Conservation (phyloP, 257 asterid genomes). For the Euphrasia confusa region DNA sequence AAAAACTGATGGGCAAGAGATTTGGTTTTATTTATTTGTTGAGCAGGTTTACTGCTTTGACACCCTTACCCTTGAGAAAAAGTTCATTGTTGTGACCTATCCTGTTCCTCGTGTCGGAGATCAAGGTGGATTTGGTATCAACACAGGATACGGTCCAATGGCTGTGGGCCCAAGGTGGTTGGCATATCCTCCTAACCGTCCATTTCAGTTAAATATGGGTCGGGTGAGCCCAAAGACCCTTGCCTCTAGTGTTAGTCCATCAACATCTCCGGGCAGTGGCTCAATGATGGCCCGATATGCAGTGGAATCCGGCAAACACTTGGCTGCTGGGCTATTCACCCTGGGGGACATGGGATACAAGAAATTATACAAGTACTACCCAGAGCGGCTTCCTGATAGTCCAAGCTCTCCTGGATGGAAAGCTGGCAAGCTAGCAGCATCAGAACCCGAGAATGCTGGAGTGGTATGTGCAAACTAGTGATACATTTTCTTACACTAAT, state of each 20-base stretch:
- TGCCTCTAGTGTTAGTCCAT: conserved; percentile 51
- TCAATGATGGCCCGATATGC: conserved; percentile 68
- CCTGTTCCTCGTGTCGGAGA: conserved; percentile 68
- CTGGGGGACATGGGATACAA: conserved; percentile 73
- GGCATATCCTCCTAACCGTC: conserved; percentile 66
- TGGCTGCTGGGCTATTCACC: conserved; percentile 56
- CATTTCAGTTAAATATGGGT: conserved; percentile 46
- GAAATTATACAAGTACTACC: conserved; percentile 51
- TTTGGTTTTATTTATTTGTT: conserved; percentile 24
- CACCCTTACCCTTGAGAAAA: conserved; percentile 58
- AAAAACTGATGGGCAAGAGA: conserved; percentile 12
- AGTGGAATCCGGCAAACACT: conserved; percentile 54
- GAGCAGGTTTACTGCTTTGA: conserved; percentile 64
- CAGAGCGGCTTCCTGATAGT: conserved; percentile 62
- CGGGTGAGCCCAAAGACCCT: conserved; percentile 54
- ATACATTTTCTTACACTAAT: conserved; percentile 11
- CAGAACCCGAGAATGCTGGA: conserved; percentile 66
- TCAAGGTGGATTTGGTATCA: conserved; percentile 51
- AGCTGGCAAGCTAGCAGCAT: conserved; percentile 46
- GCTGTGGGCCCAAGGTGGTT: conserved; percentile 81
- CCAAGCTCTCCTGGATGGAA: conserved; percentile 60
- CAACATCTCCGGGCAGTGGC: conserved; percentile 60
- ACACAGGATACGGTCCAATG: conserved; percentile 68
- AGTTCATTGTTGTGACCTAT: conserved; percentile 54
- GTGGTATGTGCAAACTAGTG: conserved; percentile 41